Evolutionary conservation across 768 basidiomycete species (phyloP).

Genomic region (Galerina marginata): DNA sequence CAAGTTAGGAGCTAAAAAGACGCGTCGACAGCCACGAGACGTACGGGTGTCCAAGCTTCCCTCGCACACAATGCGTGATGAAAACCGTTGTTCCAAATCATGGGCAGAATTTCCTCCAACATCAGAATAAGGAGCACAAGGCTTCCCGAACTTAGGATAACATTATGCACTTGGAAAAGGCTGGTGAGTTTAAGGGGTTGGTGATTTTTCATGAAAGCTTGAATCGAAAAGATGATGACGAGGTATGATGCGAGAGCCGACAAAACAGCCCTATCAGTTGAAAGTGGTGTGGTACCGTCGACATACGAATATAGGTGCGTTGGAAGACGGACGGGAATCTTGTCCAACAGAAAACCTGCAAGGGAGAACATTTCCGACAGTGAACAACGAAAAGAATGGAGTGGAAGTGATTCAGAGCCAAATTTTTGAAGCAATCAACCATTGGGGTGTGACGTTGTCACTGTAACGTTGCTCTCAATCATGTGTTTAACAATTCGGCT

Average conservation of each 20-base stretch:
- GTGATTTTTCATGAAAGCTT: constrained; percentile 81
- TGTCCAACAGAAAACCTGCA: constrained; percentile 70
- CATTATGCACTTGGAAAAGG: constrained; percentile 91
- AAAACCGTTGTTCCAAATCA: constrained; percentile 70
- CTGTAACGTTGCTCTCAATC: constrained; percentile 15
- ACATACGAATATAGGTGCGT: constrained; percentile 66
- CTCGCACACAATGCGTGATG: constrained; percentile 81
- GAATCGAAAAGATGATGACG: constrained; percentile 84
- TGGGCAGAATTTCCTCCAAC: constrained; percentile 89
- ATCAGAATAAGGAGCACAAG: constrained; percentile 86
- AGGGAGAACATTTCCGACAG: constrained; percentile 65
- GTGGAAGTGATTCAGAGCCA: constrained; percentile 13
- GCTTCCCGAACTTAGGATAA: constrained; percentile 85
- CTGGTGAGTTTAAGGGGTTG: constrained; percentile 76
- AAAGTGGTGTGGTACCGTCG: constrained; percentile 78
- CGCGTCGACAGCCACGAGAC: constrained; percentile 36
- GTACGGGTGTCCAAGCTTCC: constrained; percentile 85
- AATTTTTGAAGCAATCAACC: constrained; percentile 35
- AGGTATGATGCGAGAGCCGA: constrained; percentile 81
- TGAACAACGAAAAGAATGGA: constrained; percentile 29
- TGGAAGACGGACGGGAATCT: constrained; percentile 64
- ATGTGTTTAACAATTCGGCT: constrained; percentile 24
- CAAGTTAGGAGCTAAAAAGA: constrained; percentile 11
- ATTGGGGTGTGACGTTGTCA: constrained; percentile 33
- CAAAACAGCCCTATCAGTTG: constrained; percentile 77